phyloP scores from a whole-genome alignment of 1,284 basidiomycete genomes.

The Pseudozyma sp. region DNA sequence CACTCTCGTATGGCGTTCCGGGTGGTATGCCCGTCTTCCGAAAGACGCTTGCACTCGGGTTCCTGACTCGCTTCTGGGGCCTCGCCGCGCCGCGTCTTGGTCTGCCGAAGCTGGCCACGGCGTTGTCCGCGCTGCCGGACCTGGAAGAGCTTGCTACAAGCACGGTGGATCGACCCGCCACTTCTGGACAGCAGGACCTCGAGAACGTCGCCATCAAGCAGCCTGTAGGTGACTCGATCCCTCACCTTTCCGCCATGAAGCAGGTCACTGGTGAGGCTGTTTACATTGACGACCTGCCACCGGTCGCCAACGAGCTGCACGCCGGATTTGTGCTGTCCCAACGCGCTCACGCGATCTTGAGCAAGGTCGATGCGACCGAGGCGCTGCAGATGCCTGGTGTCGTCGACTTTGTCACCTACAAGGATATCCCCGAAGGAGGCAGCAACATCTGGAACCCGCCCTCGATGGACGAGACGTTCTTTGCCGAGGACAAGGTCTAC shows the following conservation, averaged over 20 bases:
- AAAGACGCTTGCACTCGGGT: slow-evolving; percentile 68
- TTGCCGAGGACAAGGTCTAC: slow-evolving; percentile 67
- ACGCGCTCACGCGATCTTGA: slow-evolving; percentile 67
- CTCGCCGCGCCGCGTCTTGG: slow-evolving; percentile 52
- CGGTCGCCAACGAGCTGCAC: slow-evolving; percentile 64
- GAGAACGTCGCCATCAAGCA: slow-evolving; percentile 56
- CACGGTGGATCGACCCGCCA: slow-evolving; percentile 46
- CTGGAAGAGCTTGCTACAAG: slow-evolving; percentile 51
- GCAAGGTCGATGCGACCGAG: slow-evolving; percentile 60
- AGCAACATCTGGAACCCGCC: slow-evolving; percentile 68
- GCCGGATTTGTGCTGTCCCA: slow-evolving; percentile 67
- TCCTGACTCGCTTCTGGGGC: slow-evolving; percentile 68
- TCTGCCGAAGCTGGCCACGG: slow-evolving; percentile 16
- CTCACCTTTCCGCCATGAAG: slow-evolving; percentile 68
- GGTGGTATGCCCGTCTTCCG: slow-evolving; percentile 70
- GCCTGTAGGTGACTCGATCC: slow-evolving; percentile 59
- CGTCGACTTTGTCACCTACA: slow-evolving; percentile 61
- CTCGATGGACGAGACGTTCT: slow-evolving; percentile 69
- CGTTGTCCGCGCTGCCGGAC: slow-evolving; percentile 23
- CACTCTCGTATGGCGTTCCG: slow-evolving; percentile 66
- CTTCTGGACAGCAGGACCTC: slow-evolving; percentile 52
- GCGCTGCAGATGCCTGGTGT: slow-evolving; percentile 68
- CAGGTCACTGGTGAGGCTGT: slow-evolving; percentile 69
- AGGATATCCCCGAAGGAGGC: slow-evolving; percentile 64
- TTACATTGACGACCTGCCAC: slow-evolving; percentile 69